Evolutionary conservation across 768 basidiomycete species (phyloP), one percentile per base, ranked within the genome.

Genomic region (Gloeopeniophorella convolvens): DNA sequence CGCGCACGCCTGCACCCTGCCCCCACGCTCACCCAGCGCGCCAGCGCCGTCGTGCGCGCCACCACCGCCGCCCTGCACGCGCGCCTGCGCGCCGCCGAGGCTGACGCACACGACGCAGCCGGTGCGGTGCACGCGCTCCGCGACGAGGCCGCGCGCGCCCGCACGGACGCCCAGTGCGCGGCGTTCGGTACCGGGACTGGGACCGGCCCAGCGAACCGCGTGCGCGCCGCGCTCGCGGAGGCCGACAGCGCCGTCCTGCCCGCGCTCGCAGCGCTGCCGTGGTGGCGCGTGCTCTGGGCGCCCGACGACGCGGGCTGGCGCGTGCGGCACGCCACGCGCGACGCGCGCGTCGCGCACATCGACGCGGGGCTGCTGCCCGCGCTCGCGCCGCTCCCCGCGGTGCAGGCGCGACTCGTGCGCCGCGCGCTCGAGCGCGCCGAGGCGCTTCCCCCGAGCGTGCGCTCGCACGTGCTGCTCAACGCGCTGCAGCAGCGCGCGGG

Each of bases 401-500:
- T 31, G 3, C 54, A 58, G 12, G n/a, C 49, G 6, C 2, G 26
- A 4, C 49, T 42, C 1, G 13, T 45, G 13, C 18, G 21, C 5
- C 8, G 24, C 30, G 33, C 51, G 9, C 36, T 23, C 5, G 16
- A 9, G 6, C 47, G n/a, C 34, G 6, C 23, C 36, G 28, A 37
- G 3, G n/a, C 49, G 4, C 50, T 60, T 12, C 61, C 61, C 0
- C 8, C 24, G 3, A 10, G 53, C 1, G 45, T 60, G 10, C 54
- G 45, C 16, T 61, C 63, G 2, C 28, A 44, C 12, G 41, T 63
- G 36, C 53, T 63, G 4, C 44, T 46, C 26, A 63, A 63, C 31
- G 31, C 50, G 5, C 39, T 63, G 8, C 24, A 43, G 8, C 63
- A 63, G 31, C 42, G 55, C 18, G 35, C 51, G 6, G 41, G 49